A percentile compares a stretch with the other conserved stretches of the same genome.
Conservation (phyloP, 257 asterid genomes). For the Forsythia viridissima region DNA sequence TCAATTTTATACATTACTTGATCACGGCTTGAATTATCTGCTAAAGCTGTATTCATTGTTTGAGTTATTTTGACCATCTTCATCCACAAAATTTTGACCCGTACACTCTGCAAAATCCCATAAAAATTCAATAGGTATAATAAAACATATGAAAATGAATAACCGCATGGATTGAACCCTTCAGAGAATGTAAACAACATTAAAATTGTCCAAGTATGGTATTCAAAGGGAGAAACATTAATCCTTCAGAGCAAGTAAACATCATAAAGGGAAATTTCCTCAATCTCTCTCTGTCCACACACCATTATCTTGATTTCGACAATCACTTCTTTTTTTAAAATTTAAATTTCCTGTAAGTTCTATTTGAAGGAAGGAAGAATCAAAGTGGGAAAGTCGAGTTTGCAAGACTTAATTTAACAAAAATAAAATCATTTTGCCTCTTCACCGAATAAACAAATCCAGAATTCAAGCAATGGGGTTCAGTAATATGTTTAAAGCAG, state of each 20-base stretch:
- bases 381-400: neutral
- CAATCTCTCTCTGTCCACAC: neutral
- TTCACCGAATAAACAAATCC: neutral
- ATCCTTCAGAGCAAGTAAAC: neutral
- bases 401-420: neutral
- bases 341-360: neutral
- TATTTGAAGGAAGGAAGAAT: neutral
- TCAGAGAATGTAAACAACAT: neutral
- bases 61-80: conserved; percentile 20
- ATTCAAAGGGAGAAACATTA: neutral
- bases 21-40: conserved; percentile 25
- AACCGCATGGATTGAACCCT: conserved; percentile 11
- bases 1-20: conserved; percentile 31
- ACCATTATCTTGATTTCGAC: neutral
- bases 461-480: neutral
- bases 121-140: conserved; percentile 8
- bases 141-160: neutral
- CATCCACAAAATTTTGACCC: conserved; percentile 44
- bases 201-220: neutral
- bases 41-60: conserved; percentile 19
- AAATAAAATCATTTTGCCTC: neutral
- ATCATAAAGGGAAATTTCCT: neutral
- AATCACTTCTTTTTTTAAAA: no score
- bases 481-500: neutral
- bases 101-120: conserved; percentile 36